phyloP scores from a whole-genome alignment of 805 yeast genomes.

The Lipomyces chichibuensis region DNA sequence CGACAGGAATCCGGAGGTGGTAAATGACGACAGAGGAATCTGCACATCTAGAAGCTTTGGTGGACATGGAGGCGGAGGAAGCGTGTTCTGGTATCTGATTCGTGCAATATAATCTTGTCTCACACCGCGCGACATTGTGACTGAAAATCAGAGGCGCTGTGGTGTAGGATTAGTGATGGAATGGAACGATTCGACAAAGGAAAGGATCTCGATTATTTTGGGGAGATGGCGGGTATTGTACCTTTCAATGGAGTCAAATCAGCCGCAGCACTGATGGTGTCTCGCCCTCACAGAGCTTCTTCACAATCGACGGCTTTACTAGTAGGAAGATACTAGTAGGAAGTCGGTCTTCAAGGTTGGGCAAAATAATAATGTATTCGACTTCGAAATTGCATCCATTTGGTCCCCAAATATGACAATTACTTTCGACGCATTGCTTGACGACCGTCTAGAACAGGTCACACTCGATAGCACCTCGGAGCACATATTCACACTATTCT shows the following conservation, averaged over 20 bases:
- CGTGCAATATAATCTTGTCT: constrained; percentile 60
- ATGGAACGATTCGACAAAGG: no score
- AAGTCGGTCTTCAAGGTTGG: neutral
- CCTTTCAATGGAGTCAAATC: no score
- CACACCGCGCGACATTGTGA: constrained; percentile 30
- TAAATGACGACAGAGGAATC: constrained; percentile 51
- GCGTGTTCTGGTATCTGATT: constrained; percentile 77
- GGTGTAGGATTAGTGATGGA: neutral
- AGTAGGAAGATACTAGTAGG: no score
- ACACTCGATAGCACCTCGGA: constrained; percentile 12
- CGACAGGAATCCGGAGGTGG: constrained; percentile 62
- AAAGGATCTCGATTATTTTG: no score
- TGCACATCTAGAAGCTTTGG: constrained; percentile 75
- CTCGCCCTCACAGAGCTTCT: no score
- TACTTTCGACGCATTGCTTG: neutral
- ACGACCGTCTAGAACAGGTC: constrained; percentile 6
- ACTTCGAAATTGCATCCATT: neutral
- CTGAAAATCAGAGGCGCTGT: neutral
- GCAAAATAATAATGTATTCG: neutral
- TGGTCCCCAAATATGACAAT: neutral
- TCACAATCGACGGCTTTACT: no score
- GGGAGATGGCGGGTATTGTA: no score
- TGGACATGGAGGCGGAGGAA: constrained; percentile 92
- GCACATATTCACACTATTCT: constrained; percentile 20
- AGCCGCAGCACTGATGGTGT: no score